These are phyloP conservation scores for Phylloporus rhodoxanthus DNA, from an alignment of 768 basidiomycete species.

Conservation along the genomic window DNA sequence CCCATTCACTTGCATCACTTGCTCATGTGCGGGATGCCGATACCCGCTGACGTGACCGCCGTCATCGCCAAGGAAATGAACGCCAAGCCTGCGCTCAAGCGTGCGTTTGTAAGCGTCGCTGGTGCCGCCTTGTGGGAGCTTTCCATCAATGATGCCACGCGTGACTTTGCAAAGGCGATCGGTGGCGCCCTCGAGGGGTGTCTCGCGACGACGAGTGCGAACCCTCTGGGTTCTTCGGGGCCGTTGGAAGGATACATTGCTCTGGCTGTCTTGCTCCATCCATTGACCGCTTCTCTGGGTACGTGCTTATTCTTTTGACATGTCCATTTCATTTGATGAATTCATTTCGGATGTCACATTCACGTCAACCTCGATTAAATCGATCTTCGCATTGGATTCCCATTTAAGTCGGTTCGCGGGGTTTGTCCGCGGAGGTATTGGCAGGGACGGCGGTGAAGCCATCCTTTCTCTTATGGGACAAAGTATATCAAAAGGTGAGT, in stretches of 20 bases:
- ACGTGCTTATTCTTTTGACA: slow-evolving; percentile 9
- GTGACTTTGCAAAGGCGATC: slow-evolving; percentile 49
- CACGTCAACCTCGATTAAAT: not conserved
- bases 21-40: slow-evolving; percentile 36
- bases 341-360: slow-evolving; percentile 3
- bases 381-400: not conserved
- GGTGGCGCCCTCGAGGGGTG: slow-evolving; percentile 61
- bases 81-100: slow-evolving; percentile 56
- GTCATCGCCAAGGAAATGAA: slow-evolving; percentile 69
- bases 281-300: slow-evolving; percentile 52
- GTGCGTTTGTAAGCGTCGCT: slow-evolving; percentile 56
- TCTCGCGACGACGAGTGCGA: slow-evolving; percentile 59
- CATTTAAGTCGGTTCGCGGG: slow-evolving; percentile 39
- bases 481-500: slow-evolving; percentile 69
- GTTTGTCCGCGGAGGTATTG: slow-evolving; percentile 44
- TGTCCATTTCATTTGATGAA: slow-evolving; percentile 5
- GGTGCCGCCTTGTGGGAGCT: slow-evolving; percentile 54
- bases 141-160: slow-evolving; percentile 37
- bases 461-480: slow-evolving; percentile 84
- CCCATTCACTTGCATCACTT: slow-evolving; percentile 53
- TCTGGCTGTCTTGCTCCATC: slow-evolving; percentile 60
- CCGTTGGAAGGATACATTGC: slow-evolving; percentile 86
- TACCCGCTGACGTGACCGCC: slow-evolving; percentile 41
- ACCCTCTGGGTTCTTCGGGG: slow-evolving; percentile 55
- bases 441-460: slow-evolving; percentile 55